Evolutionary conservation across 768 basidiomycete genomes (phyloP).

Genomic region (Amanita pallidorosea): DNA sequence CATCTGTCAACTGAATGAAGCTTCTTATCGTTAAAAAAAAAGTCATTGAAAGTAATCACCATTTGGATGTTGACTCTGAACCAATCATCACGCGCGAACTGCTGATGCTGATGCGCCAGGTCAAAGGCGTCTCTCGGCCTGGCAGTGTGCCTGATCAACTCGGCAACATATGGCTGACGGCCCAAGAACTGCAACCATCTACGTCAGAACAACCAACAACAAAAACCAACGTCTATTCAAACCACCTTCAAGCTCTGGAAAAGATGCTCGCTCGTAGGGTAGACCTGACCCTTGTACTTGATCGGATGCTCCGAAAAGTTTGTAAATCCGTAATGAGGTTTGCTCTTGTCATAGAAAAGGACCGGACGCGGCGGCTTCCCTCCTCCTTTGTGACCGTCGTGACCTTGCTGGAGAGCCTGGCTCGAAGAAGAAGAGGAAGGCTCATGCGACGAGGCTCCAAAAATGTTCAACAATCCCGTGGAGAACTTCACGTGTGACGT

Average conservation of each 20-base stretch:
- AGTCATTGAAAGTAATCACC: conserved; percentile 16
- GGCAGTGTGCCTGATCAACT: conserved; percentile 27
- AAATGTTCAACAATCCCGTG: background rate
- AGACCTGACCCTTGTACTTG: conserved; percentile 26
- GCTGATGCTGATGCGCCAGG: conserved; percentile 28
- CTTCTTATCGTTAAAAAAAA: background rate
- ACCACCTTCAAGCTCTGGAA: conserved; percentile 38
- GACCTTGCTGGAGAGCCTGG: background rate
- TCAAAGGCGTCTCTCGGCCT: conserved; percentile 29
- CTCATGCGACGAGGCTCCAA: background rate
- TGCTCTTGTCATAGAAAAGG: conserved; percentile 24
- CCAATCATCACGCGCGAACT: conserved; percentile 35
- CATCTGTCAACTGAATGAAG: conserved; percentile 24
- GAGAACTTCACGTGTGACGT: background rate
- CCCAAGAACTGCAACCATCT: conserved; percentile 26
- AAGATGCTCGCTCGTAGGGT: conserved; percentile 43
- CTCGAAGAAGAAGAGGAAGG: background rate
- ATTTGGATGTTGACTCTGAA: conserved; percentile 32
- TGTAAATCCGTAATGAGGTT: conserved; percentile 29
- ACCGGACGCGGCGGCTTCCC: background rate
- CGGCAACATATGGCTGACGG: conserved; percentile 30
- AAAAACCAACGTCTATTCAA: background rate
- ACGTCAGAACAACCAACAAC: background rate
- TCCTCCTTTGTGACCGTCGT: background rate
- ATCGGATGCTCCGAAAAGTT: conserved; percentile 34